Conservation (phyloP, 2,329 filamentous ascomycete genomes). For the Shiraia bambusicola region DNA sequence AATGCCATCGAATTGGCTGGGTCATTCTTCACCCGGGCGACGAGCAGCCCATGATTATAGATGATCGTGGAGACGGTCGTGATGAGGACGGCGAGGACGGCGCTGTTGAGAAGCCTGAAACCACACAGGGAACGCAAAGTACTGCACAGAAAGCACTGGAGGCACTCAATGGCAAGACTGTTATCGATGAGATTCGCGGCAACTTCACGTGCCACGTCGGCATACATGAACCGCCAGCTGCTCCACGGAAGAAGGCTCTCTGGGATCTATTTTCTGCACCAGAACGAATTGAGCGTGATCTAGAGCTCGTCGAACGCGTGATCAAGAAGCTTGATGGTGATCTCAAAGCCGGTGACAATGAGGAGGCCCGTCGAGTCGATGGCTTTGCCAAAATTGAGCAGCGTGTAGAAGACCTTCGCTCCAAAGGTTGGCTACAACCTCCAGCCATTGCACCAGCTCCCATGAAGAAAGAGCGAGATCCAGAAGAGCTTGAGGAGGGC, state of each 20-base stretch:
- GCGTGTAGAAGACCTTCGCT: constrained; percentile 77
- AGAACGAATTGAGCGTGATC: constrained; percentile 87
- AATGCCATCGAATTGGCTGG: constrained; percentile 97
- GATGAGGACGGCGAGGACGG: constrained; percentile 66
- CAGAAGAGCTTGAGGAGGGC: constrained; percentile 70
- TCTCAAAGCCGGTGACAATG: constrained; percentile 67
- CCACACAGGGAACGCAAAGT: constrained; percentile 39
- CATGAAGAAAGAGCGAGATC: constrained; percentile 62
- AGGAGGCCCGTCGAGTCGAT: constrained; percentile 50
- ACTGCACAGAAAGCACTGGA: constrained; percentile 86
- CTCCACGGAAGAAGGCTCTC: constrained; percentile 88
- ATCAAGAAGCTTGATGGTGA: constrained; percentile 84
- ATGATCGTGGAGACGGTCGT: constrained; percentile 72
- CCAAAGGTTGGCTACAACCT: constrained; percentile 74
- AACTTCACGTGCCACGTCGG: constrained; percentile 98
- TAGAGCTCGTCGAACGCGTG: constrained; percentile 78
- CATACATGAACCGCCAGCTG: constrained; percentile 83
- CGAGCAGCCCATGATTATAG: constrained; percentile 60
- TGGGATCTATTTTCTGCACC: constrained; percentile 97
- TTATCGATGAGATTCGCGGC: constrained; percentile 88
- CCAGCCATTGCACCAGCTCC: constrained; percentile 55
- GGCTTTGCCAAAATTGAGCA: constrained; percentile 81
- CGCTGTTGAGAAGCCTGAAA: constrained; percentile 55
- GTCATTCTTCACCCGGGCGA: constrained; percentile 86
- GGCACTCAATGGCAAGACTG: constrained; percentile 96